These are phyloP conservation scores for Penicillium paradoxum DNA, from an alignment of 495 filamentous ascomycete genomes.

Conservation along the genomic window DNA sequence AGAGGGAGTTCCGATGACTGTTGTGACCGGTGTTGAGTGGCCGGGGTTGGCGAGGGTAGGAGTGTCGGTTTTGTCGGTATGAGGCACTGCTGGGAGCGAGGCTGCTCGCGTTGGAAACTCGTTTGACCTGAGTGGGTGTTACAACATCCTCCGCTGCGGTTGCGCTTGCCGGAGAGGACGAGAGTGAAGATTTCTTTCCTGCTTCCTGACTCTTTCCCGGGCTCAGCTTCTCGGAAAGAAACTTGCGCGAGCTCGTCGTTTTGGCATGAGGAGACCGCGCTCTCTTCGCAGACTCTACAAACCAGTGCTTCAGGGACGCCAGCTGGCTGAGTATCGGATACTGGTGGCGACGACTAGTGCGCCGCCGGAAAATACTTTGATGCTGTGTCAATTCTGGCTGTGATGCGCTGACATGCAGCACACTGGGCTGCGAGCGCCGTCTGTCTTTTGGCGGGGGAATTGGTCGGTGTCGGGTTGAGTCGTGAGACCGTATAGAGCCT, in stretches of 20 bases:
- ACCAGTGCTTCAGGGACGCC: slow-evolving; percentile 84
- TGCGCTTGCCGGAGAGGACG: slow-evolving; percentile 19
- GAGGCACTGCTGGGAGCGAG: slow-evolving; percentile 44
- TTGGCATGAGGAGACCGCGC: slow-evolving; percentile 58
- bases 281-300: slow-evolving; percentile 71
- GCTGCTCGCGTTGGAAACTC: slow-evolving; percentile 42
- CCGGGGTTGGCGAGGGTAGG: slow-evolving; percentile 47
- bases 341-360: slow-evolving; percentile 54
- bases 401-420: slow-evolving; percentile 72
- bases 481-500: slow-evolving; percentile 64
- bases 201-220: slow-evolving; percentile 39
- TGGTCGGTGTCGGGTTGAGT: slow-evolving; percentile 67
- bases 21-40: slow-evolving; percentile 49
- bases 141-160: slow-evolving; percentile 21
- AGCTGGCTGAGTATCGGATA: slow-evolving; percentile 72
- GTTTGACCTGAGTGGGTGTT: slow-evolving; percentile 42
- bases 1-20: slow-evolving; percentile 74
- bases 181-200: slow-evolving; percentile 24
- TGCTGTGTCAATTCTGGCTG: slow-evolving; percentile 58
- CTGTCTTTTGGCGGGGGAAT: slow-evolving; percentile 81
- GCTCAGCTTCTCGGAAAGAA: slow-evolving; percentile 39
- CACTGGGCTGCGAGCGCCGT: slow-evolving; percentile 67
- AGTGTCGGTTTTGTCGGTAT: slow-evolving; percentile 42
- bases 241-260: slow-evolving; percentile 33
- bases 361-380: slow-evolving; percentile 51